A percentile compares a stretch with the other conserved stretches of the same genome.
Conservation (phyloP, 176 grass and related monocot genomes). For the Carex scoparia region DNA sequence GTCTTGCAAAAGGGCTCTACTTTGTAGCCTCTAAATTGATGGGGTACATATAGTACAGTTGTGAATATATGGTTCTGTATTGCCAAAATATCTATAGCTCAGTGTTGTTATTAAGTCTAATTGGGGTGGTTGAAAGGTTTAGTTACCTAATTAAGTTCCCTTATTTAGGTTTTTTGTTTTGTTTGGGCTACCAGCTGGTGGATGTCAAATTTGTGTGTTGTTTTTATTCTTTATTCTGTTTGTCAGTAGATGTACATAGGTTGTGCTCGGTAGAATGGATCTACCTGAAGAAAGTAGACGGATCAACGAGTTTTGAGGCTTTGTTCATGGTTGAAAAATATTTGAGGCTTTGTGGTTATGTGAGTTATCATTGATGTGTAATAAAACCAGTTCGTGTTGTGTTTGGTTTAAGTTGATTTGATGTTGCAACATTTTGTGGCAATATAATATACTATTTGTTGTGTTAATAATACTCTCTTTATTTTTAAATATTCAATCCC, state of each 20-base stretch:
- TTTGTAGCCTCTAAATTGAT: constrained; percentile 54
- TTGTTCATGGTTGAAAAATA: constrained; percentile 23
- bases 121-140: background rate
- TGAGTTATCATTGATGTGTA: constrained; percentile 10
- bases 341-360: background rate
- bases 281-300: constrained; percentile 22
- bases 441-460: background rate
- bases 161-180: background rate
- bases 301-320: constrained; percentile 19
- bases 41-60: background rate
- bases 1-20: constrained; percentile 92
- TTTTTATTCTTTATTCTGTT: constrained; percentile 26
- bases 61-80: no score
- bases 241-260: constrained; percentile 33
- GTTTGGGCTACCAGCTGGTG: background rate
- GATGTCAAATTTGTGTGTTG: constrained; percentile 14
- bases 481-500: background rate
- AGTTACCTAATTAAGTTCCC: constrained; percentile 3
- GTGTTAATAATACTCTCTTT: background rate
- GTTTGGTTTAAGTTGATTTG: constrained; percentile 6
- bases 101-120: background rate
- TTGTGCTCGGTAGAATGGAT: constrained; percentile 26
- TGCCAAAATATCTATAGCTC: background rate
- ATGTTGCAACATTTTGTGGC: background rate
- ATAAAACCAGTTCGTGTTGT: background rate